phyloP scores from a whole-genome alignment of 2,329 filamentous ascomycete genomes.

The Hymenoscyphus albidus region DNA sequence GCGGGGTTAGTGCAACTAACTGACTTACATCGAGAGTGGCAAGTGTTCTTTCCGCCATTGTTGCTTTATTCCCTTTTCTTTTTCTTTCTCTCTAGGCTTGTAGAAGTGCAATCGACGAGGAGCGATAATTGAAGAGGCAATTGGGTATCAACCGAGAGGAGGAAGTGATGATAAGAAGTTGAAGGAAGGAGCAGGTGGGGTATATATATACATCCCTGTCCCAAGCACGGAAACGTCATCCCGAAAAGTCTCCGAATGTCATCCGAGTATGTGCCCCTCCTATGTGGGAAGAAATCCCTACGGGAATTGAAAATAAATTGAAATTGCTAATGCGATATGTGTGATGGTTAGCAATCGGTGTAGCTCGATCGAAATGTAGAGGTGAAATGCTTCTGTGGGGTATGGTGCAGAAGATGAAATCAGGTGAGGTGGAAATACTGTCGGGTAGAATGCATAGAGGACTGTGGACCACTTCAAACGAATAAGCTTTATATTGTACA shows the following conservation, averaged over 20 bases:
- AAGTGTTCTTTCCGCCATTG: constrained; percentile 7
- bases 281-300: neutral
- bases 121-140: neutral
- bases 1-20: neutral
- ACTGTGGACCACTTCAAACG: too few relatives aligned
- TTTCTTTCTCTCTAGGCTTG: neutral
- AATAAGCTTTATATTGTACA: neutral
- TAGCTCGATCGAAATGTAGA: too few relatives aligned
- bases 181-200: neutral
- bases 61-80: neutral
- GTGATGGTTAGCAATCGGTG: too few relatives aligned
- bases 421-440: too few relatives aligned
- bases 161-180: neutral
- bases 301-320: neutral
- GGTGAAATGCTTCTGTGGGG: too few relatives aligned
- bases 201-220: neutral
- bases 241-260: too few relatives aligned
- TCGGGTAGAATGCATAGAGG: too few relatives aligned
- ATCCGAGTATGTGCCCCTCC: too few relatives aligned
- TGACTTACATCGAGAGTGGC: constrained; percentile 10
- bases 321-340: too few relatives aligned
- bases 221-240: neutral
- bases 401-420: too few relatives aligned
- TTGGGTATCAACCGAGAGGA: neutral
- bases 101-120: neutral